Evolutionary conservation across 257 asterid species (phyloP), one percentile per base, ranked within the genome.

Genomic region (Solanum megistacrolobum): DNA sequence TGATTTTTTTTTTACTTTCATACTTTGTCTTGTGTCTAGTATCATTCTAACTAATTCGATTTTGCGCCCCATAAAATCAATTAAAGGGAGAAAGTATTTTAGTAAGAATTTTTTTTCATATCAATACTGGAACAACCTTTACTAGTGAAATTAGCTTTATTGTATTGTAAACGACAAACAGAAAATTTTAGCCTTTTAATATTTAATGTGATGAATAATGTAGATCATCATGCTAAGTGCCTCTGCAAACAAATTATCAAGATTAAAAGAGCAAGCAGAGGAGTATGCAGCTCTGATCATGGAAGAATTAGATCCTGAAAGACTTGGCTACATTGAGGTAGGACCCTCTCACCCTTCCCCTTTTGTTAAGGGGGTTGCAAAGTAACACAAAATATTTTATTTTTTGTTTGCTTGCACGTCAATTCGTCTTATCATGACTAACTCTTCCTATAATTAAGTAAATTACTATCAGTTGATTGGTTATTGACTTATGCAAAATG

Each of bases 291-390:
- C 99, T 91, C 86, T 96, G 87, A 96, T 96, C 48, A 96, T 96
- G 99, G 99, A 96, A 91, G 99, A 96, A 90, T 92, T 96, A 48
- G 99, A 96, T 83, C 99, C 99, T 1, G 99, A 96, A 88, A 88
- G 98, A 92, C 99, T 96, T 71, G 99, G 99, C 92, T 96, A 96
- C 93, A 95, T 96, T 83, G 99, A 96, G 98, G 99, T 96, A 83
- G 41, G 84, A 52, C 83, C 87, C 71, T n/a, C 14, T n/a, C 31
- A 2, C 83, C 87, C 39, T 58, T 4, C 25, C 34, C n/a, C 18
- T 68, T 41, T 39, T 6, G 13, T 32, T 32, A 55, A 55, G 23
- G 84, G 25, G 38, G 78, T 20, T 48, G 34, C 79, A 62, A 25
- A 83, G 46, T 86, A 48, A 52, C 76, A 21, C 41, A 60, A 73